Evolutionary conservation across 169 alveolate species (phyloP), one percentile per base, ranked within the genome.

Genomic region (Eimeria zaria): DNA sequence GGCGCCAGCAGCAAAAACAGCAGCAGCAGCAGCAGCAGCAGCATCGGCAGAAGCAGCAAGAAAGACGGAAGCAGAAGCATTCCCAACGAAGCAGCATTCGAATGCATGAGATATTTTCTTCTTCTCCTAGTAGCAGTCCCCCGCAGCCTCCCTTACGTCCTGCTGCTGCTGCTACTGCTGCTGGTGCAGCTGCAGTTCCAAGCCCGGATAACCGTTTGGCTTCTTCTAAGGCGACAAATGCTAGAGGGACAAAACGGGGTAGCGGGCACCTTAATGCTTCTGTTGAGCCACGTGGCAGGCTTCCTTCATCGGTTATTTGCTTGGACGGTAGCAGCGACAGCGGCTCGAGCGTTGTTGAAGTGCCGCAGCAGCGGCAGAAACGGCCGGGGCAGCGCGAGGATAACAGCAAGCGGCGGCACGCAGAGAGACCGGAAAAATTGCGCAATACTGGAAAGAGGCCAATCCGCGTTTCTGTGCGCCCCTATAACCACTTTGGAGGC

Each of bases 51-150:
- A 3, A 51, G 39, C 36, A 64, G 16, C 74, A 64, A 7, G 39
- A 36, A 64, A 16, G 67, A 5, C 67, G 27, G 67, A 58, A 58
- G 14, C 74, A 27, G 30, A 73, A 73, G 55, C 84, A 36, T 20
- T 24, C 58, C 4, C 53, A n/a, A 41, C 84, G n/a, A 30, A 24
- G 9, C 53, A 12, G 33, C 62, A 44, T 30, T 27, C 71, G n/a
- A 11, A 12, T 16, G 16, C 7, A 53, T 51, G 39, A 83, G 30
- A 24, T n/a, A n/a, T n/a, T 11, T 11, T 16, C 41, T 69, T 44
- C 69, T 44, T 80, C 89, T n/a, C 89, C 69, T 18, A 80, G 89
- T 39, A 80, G 89, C 89, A 80, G 71, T 30, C 76, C 91, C 39
- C 74, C 58, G 7, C 30, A 30, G 16, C 8, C 33, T 58, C 76